Evolutionary conservation across 2,329 filamentous ascomycete genomes (phyloP), one percentile per base, ranked within the genome.

Genomic region (Mycocentrospora acerina): DNA sequence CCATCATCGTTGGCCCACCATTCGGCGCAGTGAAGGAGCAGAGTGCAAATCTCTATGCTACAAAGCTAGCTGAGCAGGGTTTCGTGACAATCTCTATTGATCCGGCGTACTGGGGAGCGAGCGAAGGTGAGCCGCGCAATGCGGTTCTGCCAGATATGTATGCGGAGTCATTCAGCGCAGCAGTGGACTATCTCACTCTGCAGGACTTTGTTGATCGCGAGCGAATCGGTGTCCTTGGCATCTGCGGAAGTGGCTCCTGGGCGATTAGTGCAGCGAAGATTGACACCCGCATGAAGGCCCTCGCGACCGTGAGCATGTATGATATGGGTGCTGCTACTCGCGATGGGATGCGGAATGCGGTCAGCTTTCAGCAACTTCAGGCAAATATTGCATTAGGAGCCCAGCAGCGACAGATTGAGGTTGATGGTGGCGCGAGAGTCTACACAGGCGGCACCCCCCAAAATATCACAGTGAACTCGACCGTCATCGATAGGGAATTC

Each of bases 211-310:
- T 71, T 13, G 55, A 70, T 36, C 35, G 53, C 1, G 45, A 62
- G 2, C 47, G 50, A 12, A 72, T 73, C 22, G 68, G 60, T 4
- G 59, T 62, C 2, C 46, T 72, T 1, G 70, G 70, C 2, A 67
- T 73, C 36, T 71, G 68, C 36, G 64, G 60, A 1, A 60, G 57
- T 1, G 69, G 70, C 12, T 65, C 64, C 7, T 72, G 70, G 32
- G 59, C 51, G 2, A 14, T 31, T 44, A 57, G 4, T 59, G 53
- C 32, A 66, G 69, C 1, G 60, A 69, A 6, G 55, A 62, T 3
- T 66, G 40, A 73, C 31, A 29, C 40, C 8, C 68, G 70, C n/a
- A 66, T 73, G 46, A 64, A 64, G 36, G 68, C 67, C 7, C 42
- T 68, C 6, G 69, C 64, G 2, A 67, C 62, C 2, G 40, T 64